phyloP scores from a whole-genome alignment of 2,329 filamentous ascomycete species.

The Pseudogymnoascus sp. region DNA sequence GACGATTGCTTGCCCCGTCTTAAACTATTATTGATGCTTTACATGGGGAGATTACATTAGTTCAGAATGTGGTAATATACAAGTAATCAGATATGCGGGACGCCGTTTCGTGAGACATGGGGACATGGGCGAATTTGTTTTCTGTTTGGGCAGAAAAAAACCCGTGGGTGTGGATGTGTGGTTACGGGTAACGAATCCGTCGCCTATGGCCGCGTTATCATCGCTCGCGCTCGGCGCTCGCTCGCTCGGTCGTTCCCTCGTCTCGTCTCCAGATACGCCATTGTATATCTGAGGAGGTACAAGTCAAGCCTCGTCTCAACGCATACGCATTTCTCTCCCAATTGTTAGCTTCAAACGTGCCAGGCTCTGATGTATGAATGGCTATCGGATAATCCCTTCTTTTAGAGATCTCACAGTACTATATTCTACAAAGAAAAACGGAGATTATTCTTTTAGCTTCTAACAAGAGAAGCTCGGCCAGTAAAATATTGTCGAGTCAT shows the following conservation, averaged over 20 bases:
- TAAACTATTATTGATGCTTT: neutral
- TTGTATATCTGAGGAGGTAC: constrained; percentile 9
- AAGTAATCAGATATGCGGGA: constrained; percentile 7
- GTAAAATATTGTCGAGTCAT: neutral
- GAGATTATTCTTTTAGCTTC: neutral
- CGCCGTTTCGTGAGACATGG: constrained; percentile 6
- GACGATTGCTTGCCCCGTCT: neutral
- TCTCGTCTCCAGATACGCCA: constrained; percentile 8
- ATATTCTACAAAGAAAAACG: neutral
- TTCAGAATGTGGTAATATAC: neutral
- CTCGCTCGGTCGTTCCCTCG: neutral
- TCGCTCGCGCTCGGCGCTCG: neutral
- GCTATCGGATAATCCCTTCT: neutral
- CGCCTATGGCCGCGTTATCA: constrained; percentile 6
- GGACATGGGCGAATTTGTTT: neutral
- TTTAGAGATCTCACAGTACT: neutral
- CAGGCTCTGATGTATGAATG: neutral
- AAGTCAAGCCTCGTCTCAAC: neutral
- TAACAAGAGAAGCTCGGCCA: neutral
- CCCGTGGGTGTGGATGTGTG: constrained; percentile 8
- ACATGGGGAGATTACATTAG: neutral
- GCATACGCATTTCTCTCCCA: neutral
- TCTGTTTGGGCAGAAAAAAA: neutral
- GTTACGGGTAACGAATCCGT: constrained; percentile 1
- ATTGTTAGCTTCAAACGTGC: neutral